Percentiles rank a stretch among this genome's conserved stretches.
Evolutionary conservation across 75 land plant genomes (phyloP).

Genomic region (Cunninghamia lanceolata): DNA sequence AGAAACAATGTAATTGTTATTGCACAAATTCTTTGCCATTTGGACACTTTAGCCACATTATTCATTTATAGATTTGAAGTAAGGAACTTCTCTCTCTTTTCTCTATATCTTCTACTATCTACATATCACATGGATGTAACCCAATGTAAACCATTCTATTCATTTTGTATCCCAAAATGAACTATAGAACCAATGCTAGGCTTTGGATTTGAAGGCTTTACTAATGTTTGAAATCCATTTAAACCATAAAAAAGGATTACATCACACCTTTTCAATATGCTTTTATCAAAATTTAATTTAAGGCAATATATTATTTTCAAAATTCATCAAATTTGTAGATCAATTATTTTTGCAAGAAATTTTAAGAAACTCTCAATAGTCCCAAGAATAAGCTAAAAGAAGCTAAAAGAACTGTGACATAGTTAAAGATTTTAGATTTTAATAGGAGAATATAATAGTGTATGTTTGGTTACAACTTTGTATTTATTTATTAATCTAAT

Average conservation of each 20-base stretch:
- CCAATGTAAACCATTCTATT: background rate
- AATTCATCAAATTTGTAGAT: background rate
- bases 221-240: background rate
- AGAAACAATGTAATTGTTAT: slow-evolving; percentile 80
- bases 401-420: too few relatives aligned
- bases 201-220: background rate
- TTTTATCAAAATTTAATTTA: background rate
- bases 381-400: too few relatives aligned
- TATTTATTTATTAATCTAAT: too few relatives aligned
- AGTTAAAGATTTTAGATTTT: too few relatives aligned
- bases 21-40: slow-evolving; percentile 83
- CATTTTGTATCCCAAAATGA: background rate
- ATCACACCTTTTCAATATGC: background rate
- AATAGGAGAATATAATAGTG: too few relatives aligned
- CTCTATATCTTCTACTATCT: background rate
- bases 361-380: background rate
- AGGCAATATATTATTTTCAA: background rate
- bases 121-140: background rate
- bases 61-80: slow-evolving; percentile 56
- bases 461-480: too few relatives aligned
- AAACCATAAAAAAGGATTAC: background rate
- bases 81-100: slow-evolving; percentile 8
- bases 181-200: background rate
- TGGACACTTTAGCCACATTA: slow-evolving; percentile 72
- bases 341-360: background rate